Evolutionary conservation across 768 basidiomycete genomes (phyloP), one percentile per base, ranked within the genome.

Genomic region (Lactifluus subvellereus): DNA sequence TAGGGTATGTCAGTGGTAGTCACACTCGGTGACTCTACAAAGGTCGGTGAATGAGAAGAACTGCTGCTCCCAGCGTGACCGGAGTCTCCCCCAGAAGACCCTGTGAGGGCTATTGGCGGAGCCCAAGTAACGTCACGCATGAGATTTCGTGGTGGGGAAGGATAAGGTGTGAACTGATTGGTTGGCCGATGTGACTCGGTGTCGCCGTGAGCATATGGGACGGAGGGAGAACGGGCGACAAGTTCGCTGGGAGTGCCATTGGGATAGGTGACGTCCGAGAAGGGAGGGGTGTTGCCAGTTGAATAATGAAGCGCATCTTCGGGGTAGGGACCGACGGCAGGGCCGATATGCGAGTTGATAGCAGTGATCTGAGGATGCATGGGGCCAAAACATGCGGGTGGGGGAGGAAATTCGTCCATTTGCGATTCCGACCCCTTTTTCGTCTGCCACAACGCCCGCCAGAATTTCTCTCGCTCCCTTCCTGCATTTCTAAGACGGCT

Each of bases 391-490:
- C 65, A 66, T 13, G 67, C 18, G 4, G 67, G 67, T 51, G 42
- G 65, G 18, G 67, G 67, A 22, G 67, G 67, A 32, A 68, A 63
- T 37, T 68, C 67, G 56, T 66, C 65, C 18, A 61, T 54, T 57
- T 66, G 67, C 22, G 58, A 54, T 43, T 68, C 67, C 20, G 65
- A 54, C 33, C 67, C 73, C 75, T 86, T 88, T 72, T 80, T 82
- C 43, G 84, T 76, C 65, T 86, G 83, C 79, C 81, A 88, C n/a
- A 87, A 76, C 14, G 82, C 78, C 70, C 81, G 79, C 87, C 87
- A 88, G 67, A 84, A 80, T 69, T 82, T 86, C 75, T 91, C 90
- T 49, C 87, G 84, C 69, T 91, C 88, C 59, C 83, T 80, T 57
- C 78, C 76, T 71, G 87, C 85, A 61, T 83, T 81, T 56, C 81